Conservation (phyloP, 768 basidiomycete species). For the Lyophyllum semitale region DNA sequence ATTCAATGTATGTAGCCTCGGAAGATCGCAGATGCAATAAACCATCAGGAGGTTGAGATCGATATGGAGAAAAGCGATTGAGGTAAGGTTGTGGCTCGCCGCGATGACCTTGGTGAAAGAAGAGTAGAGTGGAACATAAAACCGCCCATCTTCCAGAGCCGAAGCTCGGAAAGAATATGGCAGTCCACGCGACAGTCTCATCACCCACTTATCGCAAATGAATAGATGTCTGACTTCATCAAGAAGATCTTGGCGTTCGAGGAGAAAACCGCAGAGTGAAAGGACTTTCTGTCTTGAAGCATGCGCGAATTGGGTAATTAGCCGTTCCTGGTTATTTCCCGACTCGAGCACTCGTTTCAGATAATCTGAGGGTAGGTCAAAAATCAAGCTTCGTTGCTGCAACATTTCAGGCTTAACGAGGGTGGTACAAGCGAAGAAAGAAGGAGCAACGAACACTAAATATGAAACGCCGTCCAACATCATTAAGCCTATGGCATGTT, state of each 20-base stretch:
- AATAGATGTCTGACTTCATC: not conserved
- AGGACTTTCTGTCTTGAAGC: not conserved
- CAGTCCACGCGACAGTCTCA: too few species aligned
- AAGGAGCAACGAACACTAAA: not conserved
- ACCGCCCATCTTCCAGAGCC: not conserved
- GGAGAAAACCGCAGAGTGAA: not conserved
- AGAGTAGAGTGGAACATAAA: not conserved
- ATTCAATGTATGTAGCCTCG: not conserved
- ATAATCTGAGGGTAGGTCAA: not conserved
- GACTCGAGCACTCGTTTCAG: not conserved
- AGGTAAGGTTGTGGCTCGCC: not conserved
- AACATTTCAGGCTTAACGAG: not conserved
- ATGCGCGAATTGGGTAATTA: not conserved
- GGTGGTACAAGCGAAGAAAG: not conserved
- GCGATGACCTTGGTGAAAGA: not conserved
- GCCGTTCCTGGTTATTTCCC: not conserved
- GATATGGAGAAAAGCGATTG: not conserved
- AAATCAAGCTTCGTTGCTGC: not conserved
- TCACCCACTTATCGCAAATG: not conserved
- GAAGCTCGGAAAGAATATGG: not conserved
- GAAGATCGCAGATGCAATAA: not conserved
- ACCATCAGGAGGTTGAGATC: not conserved
- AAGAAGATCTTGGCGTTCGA: not conserved
- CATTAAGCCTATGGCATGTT: not conserved
- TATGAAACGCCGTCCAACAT: not conserved